These are phyloP conservation scores for Apophysomyces variabilis DNA, from an alignment of 371 early-diverging fungal genomes.

Conservation along the genomic window DNA sequence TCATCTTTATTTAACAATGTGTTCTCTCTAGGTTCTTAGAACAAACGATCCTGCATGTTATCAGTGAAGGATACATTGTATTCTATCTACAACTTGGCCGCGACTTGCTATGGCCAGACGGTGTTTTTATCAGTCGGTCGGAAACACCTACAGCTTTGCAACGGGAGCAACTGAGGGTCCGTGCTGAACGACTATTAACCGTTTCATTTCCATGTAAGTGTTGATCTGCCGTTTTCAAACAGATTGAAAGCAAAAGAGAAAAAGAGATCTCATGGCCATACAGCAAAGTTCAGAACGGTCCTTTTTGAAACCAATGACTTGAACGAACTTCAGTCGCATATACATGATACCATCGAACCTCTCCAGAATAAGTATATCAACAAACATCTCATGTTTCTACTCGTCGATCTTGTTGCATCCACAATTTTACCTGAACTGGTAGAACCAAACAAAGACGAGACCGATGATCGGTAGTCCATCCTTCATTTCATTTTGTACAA, in stretches of 20 bases:
- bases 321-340: slow-evolving; percentile 41
- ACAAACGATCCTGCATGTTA: slow-evolving; percentile 57
- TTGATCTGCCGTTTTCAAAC: background rate
- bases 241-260: background rate
- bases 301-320: slow-evolving; percentile 46
- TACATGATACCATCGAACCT: slow-evolving; percentile 43
- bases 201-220: slow-evolving; percentile 46
- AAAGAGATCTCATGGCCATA: background rate
- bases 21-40: slow-evolving; percentile 47
- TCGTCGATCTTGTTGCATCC: slow-evolving; percentile 45
- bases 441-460: background rate
- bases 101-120: slow-evolving; percentile 62
- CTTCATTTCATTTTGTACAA: background rate
- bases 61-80: slow-evolving; percentile 61
- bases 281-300: slow-evolving; percentile 14
- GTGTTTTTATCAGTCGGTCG: slow-evolving; percentile 44
- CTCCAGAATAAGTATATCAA: slow-evolving; percentile 54
- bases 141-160: slow-evolving; percentile 39
- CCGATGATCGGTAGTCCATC: background rate
- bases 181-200: slow-evolving; percentile 45
- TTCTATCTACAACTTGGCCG: slow-evolving; percentile 60
- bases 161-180: slow-evolving; percentile 39
- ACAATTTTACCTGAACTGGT: slow-evolving; percentile 46
- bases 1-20: background rate
- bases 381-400: slow-evolving; percentile 46